Percentiles rank a stretch among this genome's conserved stretches.
Conservation (phyloP, 192 early-diverging fungal species). For the Linnemannia exigua region DNA sequence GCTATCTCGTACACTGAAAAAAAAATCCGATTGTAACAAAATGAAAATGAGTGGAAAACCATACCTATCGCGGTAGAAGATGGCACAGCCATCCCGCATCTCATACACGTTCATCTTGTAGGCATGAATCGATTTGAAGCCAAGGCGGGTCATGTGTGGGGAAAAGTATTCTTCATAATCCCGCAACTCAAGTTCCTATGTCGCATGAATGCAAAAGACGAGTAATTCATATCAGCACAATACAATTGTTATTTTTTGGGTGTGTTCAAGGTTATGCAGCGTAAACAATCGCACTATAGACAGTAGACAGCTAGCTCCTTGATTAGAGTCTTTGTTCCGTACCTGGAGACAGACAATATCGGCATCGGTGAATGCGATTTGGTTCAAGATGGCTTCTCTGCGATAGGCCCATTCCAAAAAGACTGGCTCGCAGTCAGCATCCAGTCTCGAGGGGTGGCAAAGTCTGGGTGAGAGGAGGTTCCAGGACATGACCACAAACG, state of each 20-base stretch:
- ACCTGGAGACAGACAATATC: slow-evolving; percentile 54
- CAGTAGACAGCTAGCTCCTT: too few species aligned
- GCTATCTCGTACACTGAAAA: background rate
- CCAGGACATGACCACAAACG: slow-evolving; percentile 52
- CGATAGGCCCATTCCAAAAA: slow-evolving; percentile 51
- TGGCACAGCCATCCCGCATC: slow-evolving; percentile 56
- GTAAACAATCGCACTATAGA: background rate
- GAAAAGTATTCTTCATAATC: slow-evolving; percentile 51
- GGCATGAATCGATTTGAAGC: slow-evolving; percentile 44
- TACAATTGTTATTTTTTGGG: background rate
- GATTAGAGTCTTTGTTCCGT: background rate
- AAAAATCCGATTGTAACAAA: slow-evolving; percentile 4
- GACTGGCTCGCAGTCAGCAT: slow-evolving; percentile 34
- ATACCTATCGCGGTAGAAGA: slow-evolving; percentile 55
- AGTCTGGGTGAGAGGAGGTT: slow-evolving; percentile 51
- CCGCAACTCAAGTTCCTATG: slow-evolving; percentile 45
- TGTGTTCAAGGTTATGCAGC: background rate
- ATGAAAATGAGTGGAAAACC: background rate
- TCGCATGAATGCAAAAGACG: background rate
- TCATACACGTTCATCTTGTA: slow-evolving; percentile 57
- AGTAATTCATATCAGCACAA: background rate
- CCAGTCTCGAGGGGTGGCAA: slow-evolving; percentile 39
- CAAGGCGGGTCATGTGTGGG: slow-evolving; percentile 40
- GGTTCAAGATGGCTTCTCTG: slow-evolving; percentile 48
- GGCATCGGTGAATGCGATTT: slow-evolving; percentile 48